Percentiles rank a stretch among this genome's conserved stretches.
phyloP scores from a whole-genome alignment of 2,329 filamentous ascomycete species.

The Neofusicoccum parvum region DNA sequence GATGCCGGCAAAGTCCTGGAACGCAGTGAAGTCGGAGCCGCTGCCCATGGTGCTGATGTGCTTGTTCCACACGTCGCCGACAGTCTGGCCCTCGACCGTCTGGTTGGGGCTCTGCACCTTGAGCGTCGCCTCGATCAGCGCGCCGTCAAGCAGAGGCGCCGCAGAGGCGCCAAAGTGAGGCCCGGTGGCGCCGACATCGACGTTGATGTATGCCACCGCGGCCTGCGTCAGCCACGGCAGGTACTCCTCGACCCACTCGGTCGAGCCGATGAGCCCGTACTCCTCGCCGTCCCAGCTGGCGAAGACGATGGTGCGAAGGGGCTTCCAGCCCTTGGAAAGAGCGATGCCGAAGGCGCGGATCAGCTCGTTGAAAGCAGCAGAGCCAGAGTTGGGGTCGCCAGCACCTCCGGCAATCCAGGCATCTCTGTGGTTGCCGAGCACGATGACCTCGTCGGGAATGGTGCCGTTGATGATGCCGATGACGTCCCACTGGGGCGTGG shows the following conservation, averaged over 20 bases:
- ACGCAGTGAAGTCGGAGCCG: constrained; percentile 55
- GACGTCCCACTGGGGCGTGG: constrained; percentile 65
- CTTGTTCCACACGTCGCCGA: constrained; percentile 64
- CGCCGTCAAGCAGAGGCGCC: constrained; percentile 74
- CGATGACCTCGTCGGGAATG: constrained; percentile 79
- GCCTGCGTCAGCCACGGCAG: constrained; percentile 75
- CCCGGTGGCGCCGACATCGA: constrained; percentile 74
- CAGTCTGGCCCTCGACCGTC: constrained; percentile 67
- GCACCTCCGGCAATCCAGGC: constrained; percentile 85
- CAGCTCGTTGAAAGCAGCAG: constrained; percentile 76
- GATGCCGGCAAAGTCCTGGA: constrained; percentile 56
- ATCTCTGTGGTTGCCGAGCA: constrained; percentile 91
- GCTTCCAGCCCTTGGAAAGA: constrained; percentile 75
- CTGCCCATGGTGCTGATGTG: constrained; percentile 58
- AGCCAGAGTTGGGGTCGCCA: constrained; percentile 80
- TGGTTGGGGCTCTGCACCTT: constrained; percentile 64
- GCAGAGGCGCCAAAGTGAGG: constrained; percentile 65
- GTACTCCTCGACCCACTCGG: constrained; percentile 92
- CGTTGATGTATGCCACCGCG: constrained; percentile 81
- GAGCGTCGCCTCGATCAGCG: constrained; percentile 65
- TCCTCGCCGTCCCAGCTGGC: constrained; percentile 72
- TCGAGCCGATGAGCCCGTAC: constrained; percentile 82
- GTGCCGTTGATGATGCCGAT: constrained; percentile 91
- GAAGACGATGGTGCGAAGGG: constrained; percentile 87
- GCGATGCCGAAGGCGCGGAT: constrained; percentile 74